These are phyloP conservation scores for Microsporum ferrugineum DNA, from an alignment of 2,329 filamentous ascomycete genomes.

Conservation along the genomic window DNA sequence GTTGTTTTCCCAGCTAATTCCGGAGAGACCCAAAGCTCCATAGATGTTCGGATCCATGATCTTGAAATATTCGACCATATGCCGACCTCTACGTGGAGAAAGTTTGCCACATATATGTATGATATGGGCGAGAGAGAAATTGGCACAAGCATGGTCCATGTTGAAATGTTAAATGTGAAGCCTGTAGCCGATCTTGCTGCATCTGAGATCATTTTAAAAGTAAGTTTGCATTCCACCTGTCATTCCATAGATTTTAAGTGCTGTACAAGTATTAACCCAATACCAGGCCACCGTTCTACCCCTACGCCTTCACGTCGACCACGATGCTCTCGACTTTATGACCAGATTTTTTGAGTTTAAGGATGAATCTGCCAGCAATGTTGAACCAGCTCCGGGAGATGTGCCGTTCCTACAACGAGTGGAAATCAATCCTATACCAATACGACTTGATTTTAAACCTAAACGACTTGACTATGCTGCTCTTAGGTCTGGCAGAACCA, in stretches of 20 bases:
- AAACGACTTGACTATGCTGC: conserved; percentile 95
- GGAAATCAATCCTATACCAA: conserved; percentile 69
- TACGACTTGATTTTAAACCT: conserved; percentile 93
- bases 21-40: conserved; percentile 74
- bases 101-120: conserved; percentile 88
- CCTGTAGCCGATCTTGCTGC: conserved; percentile 74
- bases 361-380: conserved; percentile 47
- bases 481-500: conserved; percentile 82
- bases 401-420: conserved; percentile 79
- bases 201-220: conserved; percentile 75
- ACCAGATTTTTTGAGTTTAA: conserved; percentile 98
- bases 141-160: conserved; percentile 76
- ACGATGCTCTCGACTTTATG: conserved; percentile 94
- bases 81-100: conserved; percentile 93
- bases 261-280: not conserved
- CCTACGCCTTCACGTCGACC: conserved; percentile 83
- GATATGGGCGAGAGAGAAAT: conserved; percentile 79
- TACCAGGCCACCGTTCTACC: conserved; percentile 59
- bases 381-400: conserved; percentile 48
- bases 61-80: conserved; percentile 91
- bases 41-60: conserved; percentile 71
- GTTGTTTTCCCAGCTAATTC: conserved; percentile 64
- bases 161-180: conserved; percentile 79
- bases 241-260: not conserved
- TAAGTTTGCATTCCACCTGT: conserved; percentile 19